Conservation (phyloP, 2,329 filamentous ascomycete species). For the Rutstroemia sp. region DNA sequence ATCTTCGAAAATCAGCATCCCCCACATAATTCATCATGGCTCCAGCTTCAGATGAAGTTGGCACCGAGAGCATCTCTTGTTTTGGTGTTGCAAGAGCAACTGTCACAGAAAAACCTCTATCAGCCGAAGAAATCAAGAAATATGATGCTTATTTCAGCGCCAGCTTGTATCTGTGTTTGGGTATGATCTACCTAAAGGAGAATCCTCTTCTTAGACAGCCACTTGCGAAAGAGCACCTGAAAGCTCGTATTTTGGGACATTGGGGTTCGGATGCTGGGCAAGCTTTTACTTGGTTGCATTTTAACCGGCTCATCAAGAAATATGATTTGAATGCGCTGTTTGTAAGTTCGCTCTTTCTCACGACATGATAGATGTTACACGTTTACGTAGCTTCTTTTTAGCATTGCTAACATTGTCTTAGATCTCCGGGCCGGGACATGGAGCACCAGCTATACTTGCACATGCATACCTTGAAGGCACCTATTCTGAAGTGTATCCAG, state of each 20-base stretch:
- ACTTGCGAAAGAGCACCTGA: conserved; percentile 60
- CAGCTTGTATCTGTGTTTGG: conserved; percentile 66
- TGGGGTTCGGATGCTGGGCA: conserved; percentile 78
- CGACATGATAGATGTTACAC: conserved; percentile 30
- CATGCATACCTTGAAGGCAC: conserved; percentile 72
- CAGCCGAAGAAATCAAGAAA: conserved; percentile 57
- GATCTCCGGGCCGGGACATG: conserved; percentile 70
- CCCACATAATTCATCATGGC: conserved; percentile 15
- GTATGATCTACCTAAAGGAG: conserved; percentile 72
- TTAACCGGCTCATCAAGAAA: conserved; percentile 77
- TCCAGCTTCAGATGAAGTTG: conserved; percentile 25
- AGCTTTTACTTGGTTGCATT: conserved; percentile 75
- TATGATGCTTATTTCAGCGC: conserved; percentile 69
- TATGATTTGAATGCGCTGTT: conserved; percentile 67
- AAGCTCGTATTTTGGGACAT: conserved; percentile 66
- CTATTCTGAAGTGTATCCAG: conserved; percentile 70
- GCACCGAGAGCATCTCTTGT: conserved; percentile 51
- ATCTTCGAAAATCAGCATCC: background rate
- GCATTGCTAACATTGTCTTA: conserved; percentile 73
- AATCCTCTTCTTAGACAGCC: conserved; percentile 68
- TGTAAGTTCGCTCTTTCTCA: conserved; percentile 1
- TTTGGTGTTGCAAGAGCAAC: conserved; percentile 61
- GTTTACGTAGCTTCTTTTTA: conserved; percentile 78
- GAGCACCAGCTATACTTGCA: conserved; percentile 67
- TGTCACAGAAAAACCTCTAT: conserved; percentile 53